These are phyloP conservation scores for Aspergillus haitiensis DNA, from an alignment of 495 filamentous ascomycete genomes.

Conservation along the genomic window DNA sequence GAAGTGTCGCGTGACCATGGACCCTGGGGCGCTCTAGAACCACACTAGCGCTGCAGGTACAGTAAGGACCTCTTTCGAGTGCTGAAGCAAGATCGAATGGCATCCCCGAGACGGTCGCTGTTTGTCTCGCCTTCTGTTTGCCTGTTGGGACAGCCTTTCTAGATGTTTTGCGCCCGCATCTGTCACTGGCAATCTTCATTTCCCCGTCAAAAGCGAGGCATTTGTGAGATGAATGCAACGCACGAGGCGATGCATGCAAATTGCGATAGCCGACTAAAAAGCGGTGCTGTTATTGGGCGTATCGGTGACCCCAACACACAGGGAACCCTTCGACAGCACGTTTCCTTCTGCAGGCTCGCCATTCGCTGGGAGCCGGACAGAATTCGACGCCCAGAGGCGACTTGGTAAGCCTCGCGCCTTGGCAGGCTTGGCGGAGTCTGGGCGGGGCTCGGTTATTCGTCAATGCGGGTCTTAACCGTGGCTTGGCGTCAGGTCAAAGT, in stretches of 20 bases:
- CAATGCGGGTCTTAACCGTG: background rate
- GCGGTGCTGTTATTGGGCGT: background rate
- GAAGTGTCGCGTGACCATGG: constrained; percentile 10
- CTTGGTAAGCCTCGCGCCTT: background rate
- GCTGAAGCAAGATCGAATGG: background rate
- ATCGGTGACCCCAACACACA: background rate
- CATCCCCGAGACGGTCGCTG: no score
- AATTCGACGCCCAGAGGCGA: background rate
- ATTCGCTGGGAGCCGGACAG: background rate
- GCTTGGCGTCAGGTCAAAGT: background rate
- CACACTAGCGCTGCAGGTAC: background rate
- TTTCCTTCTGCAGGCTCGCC: background rate
- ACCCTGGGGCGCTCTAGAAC: constrained; percentile 2
- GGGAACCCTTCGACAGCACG: background rate
- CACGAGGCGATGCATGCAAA: background rate
- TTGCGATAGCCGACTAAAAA: background rate
- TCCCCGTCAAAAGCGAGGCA: constrained; percentile 3
- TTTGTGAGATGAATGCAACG: background rate
- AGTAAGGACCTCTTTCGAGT: no score
- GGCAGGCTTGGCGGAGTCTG: constrained; percentile 1
- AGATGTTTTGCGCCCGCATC: no score
- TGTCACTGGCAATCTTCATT: no score
- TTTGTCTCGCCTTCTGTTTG: no score
- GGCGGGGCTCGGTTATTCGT: background rate
- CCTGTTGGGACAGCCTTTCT: no score